Conservation (phyloP, 768 basidiomycete genomes). For the Fomitopsis pulvina region DNA sequence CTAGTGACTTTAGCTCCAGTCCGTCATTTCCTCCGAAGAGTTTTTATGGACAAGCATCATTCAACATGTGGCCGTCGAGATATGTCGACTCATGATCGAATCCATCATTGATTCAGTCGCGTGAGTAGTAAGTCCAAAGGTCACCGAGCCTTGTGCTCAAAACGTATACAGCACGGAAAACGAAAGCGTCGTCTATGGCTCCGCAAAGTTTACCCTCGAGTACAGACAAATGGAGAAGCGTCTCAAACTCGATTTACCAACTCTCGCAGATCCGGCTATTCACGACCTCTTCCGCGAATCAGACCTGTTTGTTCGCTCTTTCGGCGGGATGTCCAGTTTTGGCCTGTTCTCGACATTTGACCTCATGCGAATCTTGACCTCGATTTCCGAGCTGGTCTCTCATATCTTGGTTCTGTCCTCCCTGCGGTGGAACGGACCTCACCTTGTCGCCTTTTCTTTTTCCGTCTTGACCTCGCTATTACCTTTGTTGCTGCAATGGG, state of each 20-base stretch:
- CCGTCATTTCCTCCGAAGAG: slow-evolving; percentile 58
- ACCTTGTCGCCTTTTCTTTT: slow-evolving; percentile 50
- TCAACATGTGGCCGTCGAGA: slow-evolving; percentile 53
- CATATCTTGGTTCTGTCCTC: slow-evolving; percentile 65
- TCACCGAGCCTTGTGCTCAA: neutral
- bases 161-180: slow-evolving; percentile 48
- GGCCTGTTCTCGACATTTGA: slow-evolving; percentile 78
- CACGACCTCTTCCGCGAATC: slow-evolving; percentile 83
- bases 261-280: slow-evolving; percentile 63
- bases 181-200: slow-evolving; percentile 65
- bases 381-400: slow-evolving; percentile 64
- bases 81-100: slow-evolving; percentile 58
- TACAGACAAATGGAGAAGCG: slow-evolving; percentile 75
- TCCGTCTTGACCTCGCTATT: slow-evolving; percentile 56
- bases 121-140: slow-evolving; percentile 37
- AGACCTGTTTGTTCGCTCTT: slow-evolving; percentile 78
- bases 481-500: slow-evolving; percentile 41
- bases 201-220: slow-evolving; percentile 69
- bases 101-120: slow-evolving; percentile 63
- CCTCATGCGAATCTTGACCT: slow-evolving; percentile 65
- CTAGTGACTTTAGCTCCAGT: slow-evolving; percentile 49
- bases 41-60: slow-evolving; percentile 65
- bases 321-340: slow-evolving; percentile 65
- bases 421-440: slow-evolving; percentile 47
- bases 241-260: slow-evolving; percentile 71